phyloP scores from a whole-genome alignment of 140 eudicot species.

The Flaveria floridana region DNA sequence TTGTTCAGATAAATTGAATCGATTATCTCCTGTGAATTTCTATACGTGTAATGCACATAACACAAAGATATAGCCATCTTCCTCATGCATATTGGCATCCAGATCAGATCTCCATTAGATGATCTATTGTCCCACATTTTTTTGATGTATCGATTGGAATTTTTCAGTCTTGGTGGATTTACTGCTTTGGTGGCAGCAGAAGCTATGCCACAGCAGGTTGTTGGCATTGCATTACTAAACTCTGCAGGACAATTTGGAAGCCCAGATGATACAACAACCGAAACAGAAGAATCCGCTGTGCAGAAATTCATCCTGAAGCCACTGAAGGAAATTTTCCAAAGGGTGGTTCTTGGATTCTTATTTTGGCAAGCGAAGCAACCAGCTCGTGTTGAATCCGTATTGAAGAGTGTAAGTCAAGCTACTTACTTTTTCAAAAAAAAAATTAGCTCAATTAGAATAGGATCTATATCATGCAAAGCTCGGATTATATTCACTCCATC shows the following conservation, averaged over 20 bases:
- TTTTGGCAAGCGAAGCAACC: constrained; percentile 99
- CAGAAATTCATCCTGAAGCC: constrained; percentile 65
- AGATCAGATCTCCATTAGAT: background rate
- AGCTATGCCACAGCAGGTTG: constrained; percentile 69
- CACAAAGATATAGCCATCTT: constrained; percentile 1
- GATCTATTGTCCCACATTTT: constrained; percentile 10
- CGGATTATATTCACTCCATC: background rate
- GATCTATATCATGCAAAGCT: background rate
- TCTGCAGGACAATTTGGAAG: constrained; percentile 94
- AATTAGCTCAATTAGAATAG: background rate
- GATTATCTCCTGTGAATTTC: background rate
- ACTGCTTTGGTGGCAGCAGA: constrained; percentile 94
- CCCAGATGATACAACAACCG: constrained; percentile 33
- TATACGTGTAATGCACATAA: background rate
- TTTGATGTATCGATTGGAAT: constrained; percentile 5
- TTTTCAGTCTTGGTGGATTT: constrained; percentile 92
- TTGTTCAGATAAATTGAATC: background rate
- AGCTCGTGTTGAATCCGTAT: constrained; percentile 76
- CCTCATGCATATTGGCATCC: constrained; percentile 3
- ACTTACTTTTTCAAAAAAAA: background rate
- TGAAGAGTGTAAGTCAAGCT: constrained; percentile 73
- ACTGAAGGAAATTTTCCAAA: constrained; percentile 71
- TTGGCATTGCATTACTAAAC: constrained; percentile 76
- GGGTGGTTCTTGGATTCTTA: constrained; percentile 72
- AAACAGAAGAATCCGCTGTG: constrained; percentile 51